Percentiles rank a stretch among this genome's conserved stretches.
phyloP scores from a whole-genome alignment of 2,329 filamentous ascomycete genomes.

The Pyrenophora seminiperda region DNA sequence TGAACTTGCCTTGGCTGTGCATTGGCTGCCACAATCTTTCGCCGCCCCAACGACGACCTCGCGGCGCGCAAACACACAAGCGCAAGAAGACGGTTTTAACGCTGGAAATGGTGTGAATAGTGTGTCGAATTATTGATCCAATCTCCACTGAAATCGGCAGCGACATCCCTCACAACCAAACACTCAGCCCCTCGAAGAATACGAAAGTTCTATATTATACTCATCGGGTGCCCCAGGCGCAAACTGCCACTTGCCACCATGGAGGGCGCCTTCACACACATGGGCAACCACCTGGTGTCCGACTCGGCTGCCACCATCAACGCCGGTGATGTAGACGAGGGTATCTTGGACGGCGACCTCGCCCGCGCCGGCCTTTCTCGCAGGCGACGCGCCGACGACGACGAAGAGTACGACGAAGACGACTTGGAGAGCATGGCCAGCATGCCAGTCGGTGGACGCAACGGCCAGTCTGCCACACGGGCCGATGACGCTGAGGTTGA shows the following conservation, averaged over 20 bases:
- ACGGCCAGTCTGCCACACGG: conserved; percentile 59
- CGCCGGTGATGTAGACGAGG: conserved; percentile 84
- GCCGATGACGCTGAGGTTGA: conserved; percentile 72
- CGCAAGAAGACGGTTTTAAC: conserved; percentile 10
- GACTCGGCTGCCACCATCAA: conserved; percentile 87
- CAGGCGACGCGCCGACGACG: conserved; percentile 73
- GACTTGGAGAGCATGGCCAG: conserved; percentile 74
- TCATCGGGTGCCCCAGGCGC: conserved; percentile 7
- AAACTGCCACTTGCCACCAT: conserved; percentile 53
- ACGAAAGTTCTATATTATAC: not conserved
- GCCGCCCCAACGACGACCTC: conserved; percentile 22
- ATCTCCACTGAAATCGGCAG: conserved; percentile 3
- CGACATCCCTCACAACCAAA: conserved; percentile 9
- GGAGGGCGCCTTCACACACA: conserved; percentile 87
- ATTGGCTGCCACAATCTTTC: conserved; percentile 17
- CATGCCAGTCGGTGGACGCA: conserved; percentile 76
- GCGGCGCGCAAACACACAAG: conserved; percentile 26
- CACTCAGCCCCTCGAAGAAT: conserved; percentile 10
- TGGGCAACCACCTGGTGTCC: conserved; percentile 84
- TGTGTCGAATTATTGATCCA: conserved; percentile 1
- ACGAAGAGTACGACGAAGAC: conserved; percentile 88
- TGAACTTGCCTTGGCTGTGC: too few relatives aligned
- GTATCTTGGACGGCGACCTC: conserved; percentile 71
- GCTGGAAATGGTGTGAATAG: conserved; percentile 38
- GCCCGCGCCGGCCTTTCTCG: conserved; percentile 63